Conservation (phyloP, 2,329 filamentous ascomycete genomes). For the Pseudogymnoascus sp. region DNA sequence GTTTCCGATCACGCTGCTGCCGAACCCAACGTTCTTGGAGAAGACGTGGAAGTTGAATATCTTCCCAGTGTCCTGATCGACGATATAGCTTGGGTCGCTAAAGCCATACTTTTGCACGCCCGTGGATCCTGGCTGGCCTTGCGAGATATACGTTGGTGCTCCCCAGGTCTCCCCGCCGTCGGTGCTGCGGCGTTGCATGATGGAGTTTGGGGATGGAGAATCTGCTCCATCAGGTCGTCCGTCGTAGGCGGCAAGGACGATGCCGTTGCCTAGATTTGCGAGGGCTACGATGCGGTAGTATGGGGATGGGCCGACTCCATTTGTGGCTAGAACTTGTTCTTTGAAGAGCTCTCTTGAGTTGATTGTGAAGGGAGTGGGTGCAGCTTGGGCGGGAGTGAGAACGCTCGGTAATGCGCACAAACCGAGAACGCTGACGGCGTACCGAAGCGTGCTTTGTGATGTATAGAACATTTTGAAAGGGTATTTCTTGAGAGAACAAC, state of each 20-base stretch:
- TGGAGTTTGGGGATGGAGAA: neutral
- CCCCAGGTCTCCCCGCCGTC: neutral
- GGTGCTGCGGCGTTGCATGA: neutral
- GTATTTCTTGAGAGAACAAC: neutral
- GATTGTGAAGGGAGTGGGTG: neutral
- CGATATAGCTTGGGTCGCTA: neutral
- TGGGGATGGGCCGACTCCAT: neutral
- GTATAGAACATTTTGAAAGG: neutral
- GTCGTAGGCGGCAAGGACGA: neutral
- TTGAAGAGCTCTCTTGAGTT: neutral
- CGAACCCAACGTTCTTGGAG: neutral
- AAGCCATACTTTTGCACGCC: constrained; percentile 1
- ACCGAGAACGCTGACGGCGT: neutral
- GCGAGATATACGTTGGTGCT: neutral
- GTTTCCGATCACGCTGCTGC: neutral
- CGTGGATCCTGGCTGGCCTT: neutral
- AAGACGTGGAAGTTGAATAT: constrained; percentile 5
- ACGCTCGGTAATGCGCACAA: neutral
- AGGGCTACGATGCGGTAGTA: constrained; percentile 6
- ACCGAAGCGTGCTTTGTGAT: neutral
- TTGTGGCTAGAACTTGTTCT: neutral
- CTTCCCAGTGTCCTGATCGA: neutral
- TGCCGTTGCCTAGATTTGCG: neutral
- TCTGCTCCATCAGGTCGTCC: neutral
- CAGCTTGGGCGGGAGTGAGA: neutral